Evolutionary conservation across 768 basidiomycete species (phyloP), one percentile per base, ranked within the genome.

Genomic region (Grammothele lineata): DNA sequence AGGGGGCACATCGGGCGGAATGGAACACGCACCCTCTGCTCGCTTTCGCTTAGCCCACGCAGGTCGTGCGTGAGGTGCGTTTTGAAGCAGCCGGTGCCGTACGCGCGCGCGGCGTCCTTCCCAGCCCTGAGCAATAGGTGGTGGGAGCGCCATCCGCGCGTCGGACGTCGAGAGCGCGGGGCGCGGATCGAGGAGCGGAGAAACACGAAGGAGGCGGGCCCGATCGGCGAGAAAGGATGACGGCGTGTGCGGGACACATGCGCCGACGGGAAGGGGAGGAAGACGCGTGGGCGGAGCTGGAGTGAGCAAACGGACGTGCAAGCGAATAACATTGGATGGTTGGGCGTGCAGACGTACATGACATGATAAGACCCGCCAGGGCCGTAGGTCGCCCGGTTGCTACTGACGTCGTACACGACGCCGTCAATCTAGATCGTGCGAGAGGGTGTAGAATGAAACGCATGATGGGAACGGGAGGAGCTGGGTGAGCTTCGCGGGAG

Each of bases 41-140:
- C 90, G 49, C 70, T 65, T 42, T 85, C 80, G 27, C 72, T 74
- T 56, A 98, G 66, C 14, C 87, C 95, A 52, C 94, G 83, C 51
- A 86, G 71, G 69, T 98, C 94, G 68, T 96, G 87, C 32, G 93
- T 97, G 37, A 81, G 79, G 67, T 98, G 94, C 4, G 80, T 80
- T 57, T 81, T 76, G 72, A 97, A 96, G 64, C 94, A 98, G 9
- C 93, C 93, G 2, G 94, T 98, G 37, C 79, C 90, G 65, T 92
- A 98, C 0, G 93, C 87, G 56, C 94, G 74, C 22, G 90, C 87
- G n/a, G 90, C 92, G 65, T 97, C 93, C 43, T 76, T 66, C 11
- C 94, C 93, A 53, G 90, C 83, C 67, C 88, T 77, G 55, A 17
- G n/a, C n/a, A n/a, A n/a, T n/a, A 24, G 37, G 8, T 14, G 27